Evolutionary conservation across 371 early-diverging fungal genomes (phyloP).

Genomic region (Thermomucor indicae-seudaticae): DNA sequence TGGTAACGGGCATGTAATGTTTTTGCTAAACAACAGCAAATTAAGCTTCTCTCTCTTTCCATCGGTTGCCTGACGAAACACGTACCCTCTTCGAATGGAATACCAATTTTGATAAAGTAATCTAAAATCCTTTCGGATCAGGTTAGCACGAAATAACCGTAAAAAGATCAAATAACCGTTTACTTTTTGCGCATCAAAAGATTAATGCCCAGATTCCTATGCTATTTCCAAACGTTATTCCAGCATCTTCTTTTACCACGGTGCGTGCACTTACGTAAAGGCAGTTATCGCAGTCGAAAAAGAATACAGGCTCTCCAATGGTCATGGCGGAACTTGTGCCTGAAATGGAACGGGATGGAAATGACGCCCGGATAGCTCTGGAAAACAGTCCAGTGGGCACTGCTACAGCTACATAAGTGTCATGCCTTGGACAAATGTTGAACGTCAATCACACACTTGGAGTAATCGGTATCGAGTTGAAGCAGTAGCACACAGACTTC

Average conservation of each 20-base stretch:
- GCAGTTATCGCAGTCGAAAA: constrained; percentile 85
- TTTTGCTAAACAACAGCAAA: constrained; percentile 20
- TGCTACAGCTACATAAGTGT: no score
- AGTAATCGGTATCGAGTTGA: no score
- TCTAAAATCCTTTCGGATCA: constrained; percentile 58
- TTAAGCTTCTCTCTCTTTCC: not conserved
- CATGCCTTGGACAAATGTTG: no score
- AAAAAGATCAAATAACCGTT: not conserved
- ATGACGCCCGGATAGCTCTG: no score
- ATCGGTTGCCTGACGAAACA: not conserved
- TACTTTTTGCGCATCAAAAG: constrained; percentile 60
- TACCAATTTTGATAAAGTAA: constrained; percentile 48
- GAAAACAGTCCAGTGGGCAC: no score
- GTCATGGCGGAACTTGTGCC: no score
- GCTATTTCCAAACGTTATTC: constrained; percentile 5
- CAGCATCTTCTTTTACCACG: not conserved
- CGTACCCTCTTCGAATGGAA: constrained; percentile 43
- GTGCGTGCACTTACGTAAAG: constrained; percentile 51
- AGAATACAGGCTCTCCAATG: constrained; percentile 56
- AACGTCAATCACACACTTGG: no score
- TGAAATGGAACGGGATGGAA: no score
- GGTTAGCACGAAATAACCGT: no score
- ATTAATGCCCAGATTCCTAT: constrained; percentile 53
- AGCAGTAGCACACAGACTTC: no score
- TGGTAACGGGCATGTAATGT: constrained; percentile 57